These are phyloP conservation scores for Thinopyrum elongatum DNA, from an alignment of 176 grass and related monocot genomes.

Conservation along the genomic window DNA sequence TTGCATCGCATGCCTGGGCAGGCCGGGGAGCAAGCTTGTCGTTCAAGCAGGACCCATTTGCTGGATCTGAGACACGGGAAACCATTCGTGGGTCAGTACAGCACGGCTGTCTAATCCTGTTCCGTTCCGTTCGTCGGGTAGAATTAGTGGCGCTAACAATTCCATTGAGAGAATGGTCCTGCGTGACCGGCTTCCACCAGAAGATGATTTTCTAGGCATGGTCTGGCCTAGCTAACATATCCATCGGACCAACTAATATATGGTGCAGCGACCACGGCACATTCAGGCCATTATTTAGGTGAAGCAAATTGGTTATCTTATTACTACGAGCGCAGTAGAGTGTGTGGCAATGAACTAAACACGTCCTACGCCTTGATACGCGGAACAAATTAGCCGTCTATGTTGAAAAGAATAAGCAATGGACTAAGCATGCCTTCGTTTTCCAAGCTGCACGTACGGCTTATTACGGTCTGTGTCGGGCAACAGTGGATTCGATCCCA, in stretches of 20 bases:
- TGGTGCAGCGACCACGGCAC: neutral
- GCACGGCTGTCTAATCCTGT: conserved; percentile 2
- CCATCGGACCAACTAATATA: neutral
- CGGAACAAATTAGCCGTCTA: neutral
- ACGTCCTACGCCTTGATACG: neutral
- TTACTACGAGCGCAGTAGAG: neutral
- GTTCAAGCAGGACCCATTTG: conserved; percentile 40
- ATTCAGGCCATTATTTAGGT: neutral
- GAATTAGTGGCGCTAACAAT: neutral
- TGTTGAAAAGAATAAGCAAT: neutral
- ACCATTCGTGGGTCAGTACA: neutral
- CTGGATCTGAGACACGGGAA: conserved; percentile 3
- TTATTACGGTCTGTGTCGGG: neutral
- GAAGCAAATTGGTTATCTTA: neutral
- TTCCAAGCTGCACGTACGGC: neutral
- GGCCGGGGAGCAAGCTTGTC: conserved; percentile 54
- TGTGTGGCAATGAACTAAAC: neutral
- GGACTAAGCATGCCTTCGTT: neutral
- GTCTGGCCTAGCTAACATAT: neutral
- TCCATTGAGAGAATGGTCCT: neutral
- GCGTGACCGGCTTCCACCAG: neutral
- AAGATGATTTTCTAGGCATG: neutral
- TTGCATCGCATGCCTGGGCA: conserved; percentile 47
- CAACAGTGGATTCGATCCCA: neutral
- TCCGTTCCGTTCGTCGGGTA: neutral